Conservation (phyloP, 441 rosid species). For the Aquilaria agallochum region DNA sequence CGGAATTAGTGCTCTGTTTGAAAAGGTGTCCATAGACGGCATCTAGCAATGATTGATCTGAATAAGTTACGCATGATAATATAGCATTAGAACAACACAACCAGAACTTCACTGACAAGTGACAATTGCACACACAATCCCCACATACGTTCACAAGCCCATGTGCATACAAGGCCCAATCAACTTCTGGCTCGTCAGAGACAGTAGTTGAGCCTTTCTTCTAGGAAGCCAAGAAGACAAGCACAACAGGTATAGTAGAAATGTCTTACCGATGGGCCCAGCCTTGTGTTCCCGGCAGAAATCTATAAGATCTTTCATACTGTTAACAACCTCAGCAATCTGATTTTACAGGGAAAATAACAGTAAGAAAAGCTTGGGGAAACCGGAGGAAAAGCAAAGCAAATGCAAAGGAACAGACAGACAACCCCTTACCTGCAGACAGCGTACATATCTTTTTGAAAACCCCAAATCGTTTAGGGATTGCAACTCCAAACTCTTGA, state of each 20-base stretch:
- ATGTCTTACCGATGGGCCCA: slow-evolving; percentile 80
- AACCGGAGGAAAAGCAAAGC: slow-evolving; percentile 7
- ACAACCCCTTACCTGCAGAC: slow-evolving; percentile 69
- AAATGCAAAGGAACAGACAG: slow-evolving; percentile 8
- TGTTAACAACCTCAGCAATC: slow-evolving; percentile 98
- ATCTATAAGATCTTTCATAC: slow-evolving; percentile 98
- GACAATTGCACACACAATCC: too few species aligned
- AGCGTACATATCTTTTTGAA: slow-evolving; percentile 94
- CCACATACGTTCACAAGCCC: too few species aligned
- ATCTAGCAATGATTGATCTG: too few species aligned
- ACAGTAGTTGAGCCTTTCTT: background rate
- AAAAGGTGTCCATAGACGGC: too few species aligned
- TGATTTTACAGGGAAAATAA: slow-evolving; percentile 24
- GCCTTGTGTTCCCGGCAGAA: slow-evolving; percentile 76
- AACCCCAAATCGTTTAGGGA: slow-evolving; percentile 92
- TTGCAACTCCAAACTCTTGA: slow-evolving; percentile 85
- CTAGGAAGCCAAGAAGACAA: background rate
- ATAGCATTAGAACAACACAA: too few species aligned
- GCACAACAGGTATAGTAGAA: background rate
- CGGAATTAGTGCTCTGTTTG: too few species aligned
- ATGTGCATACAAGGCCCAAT: too few species aligned
- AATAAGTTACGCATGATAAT: too few species aligned
- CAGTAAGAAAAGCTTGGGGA: slow-evolving; percentile 2
- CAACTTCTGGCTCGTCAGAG: too few species aligned
- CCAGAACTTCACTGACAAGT: too few species aligned